phyloP scores from a whole-genome alignment of 129 eudicot genomes.

The Flaveria robusta region DNA sequence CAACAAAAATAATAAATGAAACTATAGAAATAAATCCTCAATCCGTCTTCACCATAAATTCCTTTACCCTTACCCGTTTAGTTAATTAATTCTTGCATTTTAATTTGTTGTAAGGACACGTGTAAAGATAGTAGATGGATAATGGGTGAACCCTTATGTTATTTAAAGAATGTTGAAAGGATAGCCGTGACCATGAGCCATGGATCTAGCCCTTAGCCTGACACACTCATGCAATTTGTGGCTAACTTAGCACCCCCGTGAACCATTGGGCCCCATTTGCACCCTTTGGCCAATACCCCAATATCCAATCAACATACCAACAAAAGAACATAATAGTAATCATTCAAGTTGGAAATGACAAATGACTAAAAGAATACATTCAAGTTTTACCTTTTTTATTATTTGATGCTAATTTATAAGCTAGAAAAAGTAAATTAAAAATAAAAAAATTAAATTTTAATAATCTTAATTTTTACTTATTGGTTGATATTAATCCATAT shows the following conservation, averaged over 20 bases:
- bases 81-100: not conserved
- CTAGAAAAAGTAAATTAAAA: no score
- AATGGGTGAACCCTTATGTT: slow-evolving; percentile 8
- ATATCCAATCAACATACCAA: slow-evolving; percentile 32
- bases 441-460: no score
- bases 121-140: slow-evolving; percentile 26
- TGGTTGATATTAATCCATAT: no score
- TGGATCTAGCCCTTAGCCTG: slow-evolving; percentile 30
- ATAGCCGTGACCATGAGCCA: slow-evolving; percentile 29
- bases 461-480: no score
- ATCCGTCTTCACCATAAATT: not conserved
- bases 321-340: slow-evolving; percentile 14
- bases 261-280: slow-evolving; percentile 50
- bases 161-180: slow-evolving; percentile 23
- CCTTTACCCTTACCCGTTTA: not conserved
- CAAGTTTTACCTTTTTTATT: not conserved
- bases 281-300: slow-evolving; percentile 28
- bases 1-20: not conserved
- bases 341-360: not conserved
- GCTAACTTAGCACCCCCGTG: slow-evolving; percentile 63
- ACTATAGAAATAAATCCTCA: not conserved
- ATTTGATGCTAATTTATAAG: not conserved
- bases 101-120: slow-evolving; percentile 11
- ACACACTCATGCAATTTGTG: slow-evolving; percentile 48
- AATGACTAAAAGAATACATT: not conserved